Conservation (phyloP, 371 early-diverging fungal species). For the Zychaea mexicana region DNA sequence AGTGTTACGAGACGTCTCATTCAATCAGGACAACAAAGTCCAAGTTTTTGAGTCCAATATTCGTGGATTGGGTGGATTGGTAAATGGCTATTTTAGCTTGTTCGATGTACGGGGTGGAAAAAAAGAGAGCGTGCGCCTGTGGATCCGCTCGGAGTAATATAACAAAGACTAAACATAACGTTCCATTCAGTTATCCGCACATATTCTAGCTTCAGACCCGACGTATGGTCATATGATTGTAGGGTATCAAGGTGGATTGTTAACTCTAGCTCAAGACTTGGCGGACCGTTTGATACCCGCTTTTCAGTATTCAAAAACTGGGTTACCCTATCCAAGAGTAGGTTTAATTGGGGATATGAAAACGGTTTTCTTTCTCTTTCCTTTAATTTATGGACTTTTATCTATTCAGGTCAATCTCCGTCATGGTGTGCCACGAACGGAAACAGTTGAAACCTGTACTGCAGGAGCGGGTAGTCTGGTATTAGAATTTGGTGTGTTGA, state of each 20-base stretch:
- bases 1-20: conserved; percentile 68
- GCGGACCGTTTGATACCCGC: conserved; percentile 91
- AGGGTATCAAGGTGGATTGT: conserved; percentile 77
- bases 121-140: neutral
- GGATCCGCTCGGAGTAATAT: neutral
- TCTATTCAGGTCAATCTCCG: conserved; percentile 68
- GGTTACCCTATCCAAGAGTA: conserved; percentile 87
- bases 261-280: conserved; percentile 79
- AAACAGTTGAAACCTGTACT: conserved; percentile 83
- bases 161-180: neutral
- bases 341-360: no score
- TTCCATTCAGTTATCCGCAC: conserved; percentile 71
- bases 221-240: conserved; percentile 51
- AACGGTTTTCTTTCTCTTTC: no score
- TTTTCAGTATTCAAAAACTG: conserved; percentile 80
- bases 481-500: conserved; percentile 94
- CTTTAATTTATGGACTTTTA: neutral
- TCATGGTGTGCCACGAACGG: conserved; percentile 68
- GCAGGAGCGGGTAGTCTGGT: conserved; percentile 93
- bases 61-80: conserved; percentile 86
- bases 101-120: no score
- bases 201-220: conserved; percentile 81
- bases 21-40: conserved; percentile 84
- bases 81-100: conserved; percentile 22
- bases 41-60: conserved; percentile 96